Percentiles rank a stretch among this genome's conserved stretches.
Conservation (phyloP, 768 basidiomycete genomes). For the Omphalotus guepiniiformis region DNA sequence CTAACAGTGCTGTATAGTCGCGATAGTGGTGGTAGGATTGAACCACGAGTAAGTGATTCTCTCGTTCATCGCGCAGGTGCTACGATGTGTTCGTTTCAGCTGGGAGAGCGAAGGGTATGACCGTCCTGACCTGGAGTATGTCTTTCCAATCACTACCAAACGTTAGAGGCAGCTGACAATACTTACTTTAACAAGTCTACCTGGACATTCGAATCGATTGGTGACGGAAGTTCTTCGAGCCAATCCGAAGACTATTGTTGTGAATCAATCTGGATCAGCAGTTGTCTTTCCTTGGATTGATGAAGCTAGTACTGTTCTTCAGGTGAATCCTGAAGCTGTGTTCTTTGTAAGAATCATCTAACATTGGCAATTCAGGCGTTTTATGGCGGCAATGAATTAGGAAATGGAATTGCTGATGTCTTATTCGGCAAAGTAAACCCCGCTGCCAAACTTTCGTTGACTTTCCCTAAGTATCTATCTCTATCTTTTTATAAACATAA, state of each 20-base stretch:
- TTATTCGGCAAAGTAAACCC: conserved; percentile 60
- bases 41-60: conserved; percentile 43
- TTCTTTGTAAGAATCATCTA: conserved; percentile 11
- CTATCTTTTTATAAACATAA: background rate
- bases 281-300: conserved; percentile 55
- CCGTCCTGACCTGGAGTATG: conserved; percentile 40
- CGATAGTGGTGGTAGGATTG: conserved; percentile 47
- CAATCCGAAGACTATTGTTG: conserved; percentile 52
- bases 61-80: background rate
- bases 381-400: conserved; percentile 52
- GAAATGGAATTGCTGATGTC: conserved; percentile 54
- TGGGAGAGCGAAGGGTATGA: conserved; percentile 64
- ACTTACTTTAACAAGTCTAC: conserved; percentile 32
- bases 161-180: background rate
- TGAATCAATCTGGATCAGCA: conserved; percentile 53
- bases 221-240: conserved; percentile 42
- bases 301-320: conserved; percentile 28
- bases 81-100: conserved; percentile 20
- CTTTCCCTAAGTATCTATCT: conserved; percentile 40
- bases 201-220: conserved; percentile 48
- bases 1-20: conserved; percentile 24
- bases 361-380: conserved; percentile 32
- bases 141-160: background rate
- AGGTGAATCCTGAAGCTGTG: conserved; percentile 23
- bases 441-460: conserved; percentile 51